Evolutionary conservation across 768 basidiomycete species (phyloP), one percentile per base, ranked within the genome.

Genomic region (Tylopilus felleus): DNA sequence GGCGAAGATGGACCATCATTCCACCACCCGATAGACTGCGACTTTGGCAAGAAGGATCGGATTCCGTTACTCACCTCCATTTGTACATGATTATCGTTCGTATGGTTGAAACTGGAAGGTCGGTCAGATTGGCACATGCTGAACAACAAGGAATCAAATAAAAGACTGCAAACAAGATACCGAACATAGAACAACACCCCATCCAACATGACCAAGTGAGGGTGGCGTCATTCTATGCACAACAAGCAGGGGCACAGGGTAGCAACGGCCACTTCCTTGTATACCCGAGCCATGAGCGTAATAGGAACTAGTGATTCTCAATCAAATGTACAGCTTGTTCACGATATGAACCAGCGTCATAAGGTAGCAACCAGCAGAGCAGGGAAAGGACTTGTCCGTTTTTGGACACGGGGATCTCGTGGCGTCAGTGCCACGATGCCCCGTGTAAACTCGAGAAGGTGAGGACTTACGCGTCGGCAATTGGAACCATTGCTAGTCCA

Each of bases 401-500:
- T 55, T 43, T 5, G 48, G 63, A 31, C 16, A 59, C 52, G 41
- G 55, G 45, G 48, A 49, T 47, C 58, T 60, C 49, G 62, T 64
- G 63, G 63, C 56, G 56, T 23, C 28, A 49, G 48, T 45, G 25
- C 50, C 47, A 61, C 49, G 42, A 14, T 21, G 39, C 43, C 42
- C 47, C 55, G 27, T 46, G 52, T 49, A 47, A 43, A 31, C 28
- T 48, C 43, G 6, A 60, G 29, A 49, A 44, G 49, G 31, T 19
- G 28, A 33, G 28, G 44, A 79, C 85, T 69, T 65, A 90, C 88
- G 80, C 79, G 72, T 94, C 93, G 29, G 90, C 90, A 58, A 93
- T 80, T 5, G 93, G 91, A 19, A 92, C 88, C 80, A 96, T 87
- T 1, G 87, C 80, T 17, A 94, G 73, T 7, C 83, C 83, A 65